A percentile compares a stretch with the other conserved stretches of the same genome.
phyloP scores from a whole-genome alignment of 2,329 filamentous ascomycete genomes.

The Stachybotrys chlorohalonatus region DNA sequence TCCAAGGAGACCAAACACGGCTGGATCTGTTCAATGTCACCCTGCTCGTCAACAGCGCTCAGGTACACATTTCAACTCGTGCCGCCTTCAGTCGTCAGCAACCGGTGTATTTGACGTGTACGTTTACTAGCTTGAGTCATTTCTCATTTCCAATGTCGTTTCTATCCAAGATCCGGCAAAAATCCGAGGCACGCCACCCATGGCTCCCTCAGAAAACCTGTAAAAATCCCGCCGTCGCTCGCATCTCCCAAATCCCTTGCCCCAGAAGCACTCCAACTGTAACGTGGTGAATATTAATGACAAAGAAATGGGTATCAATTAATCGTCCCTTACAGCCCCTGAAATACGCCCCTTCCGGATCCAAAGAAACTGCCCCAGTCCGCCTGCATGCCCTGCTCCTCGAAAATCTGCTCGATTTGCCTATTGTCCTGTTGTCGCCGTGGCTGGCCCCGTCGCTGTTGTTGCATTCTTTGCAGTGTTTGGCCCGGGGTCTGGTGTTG shows the following conservation, averaged over 20 bases:
- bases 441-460: constrained; percentile 14
- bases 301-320: constrained; percentile 28
- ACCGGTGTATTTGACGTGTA: neutral
- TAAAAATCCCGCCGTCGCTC: neutral
- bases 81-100: neutral
- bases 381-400: constrained; percentile 33
- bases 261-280: neutral
- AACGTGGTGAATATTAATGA: neutral
- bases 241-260: neutral
- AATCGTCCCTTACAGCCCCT: constrained; percentile 29
- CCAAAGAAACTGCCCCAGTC: constrained; percentile 40
- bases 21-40: too few species aligned
- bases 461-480: constrained; percentile 7
- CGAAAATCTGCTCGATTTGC: constrained; percentile 42
- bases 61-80: neutral
- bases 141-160: neutral
- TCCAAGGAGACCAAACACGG: too few species aligned
- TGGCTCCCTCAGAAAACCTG: neutral
- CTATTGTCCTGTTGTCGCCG: constrained; percentile 25
- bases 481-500: constrained; percentile 8
- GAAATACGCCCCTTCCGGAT: constrained; percentile 31
- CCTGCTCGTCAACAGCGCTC: neutral
- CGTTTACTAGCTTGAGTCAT: neutral
- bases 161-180: neutral
- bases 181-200: neutral